Conservation (phyloP, 164 flowering plant species). For the Warburgia ugandensis region DNA sequence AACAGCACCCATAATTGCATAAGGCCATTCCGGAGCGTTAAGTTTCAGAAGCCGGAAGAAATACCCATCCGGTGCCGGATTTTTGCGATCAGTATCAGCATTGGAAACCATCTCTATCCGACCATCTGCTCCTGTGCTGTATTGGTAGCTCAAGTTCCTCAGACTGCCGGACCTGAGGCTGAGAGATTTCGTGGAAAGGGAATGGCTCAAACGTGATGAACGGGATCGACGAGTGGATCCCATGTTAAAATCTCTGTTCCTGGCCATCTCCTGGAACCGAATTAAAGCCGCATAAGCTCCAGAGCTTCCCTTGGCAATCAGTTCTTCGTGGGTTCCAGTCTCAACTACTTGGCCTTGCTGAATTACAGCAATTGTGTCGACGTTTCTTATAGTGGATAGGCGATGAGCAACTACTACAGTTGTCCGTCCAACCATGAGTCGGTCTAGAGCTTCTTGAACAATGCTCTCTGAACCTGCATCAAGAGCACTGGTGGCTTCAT, state of each 20-base stretch:
- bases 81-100: constrained; percentile 74
- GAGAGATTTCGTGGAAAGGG: constrained; percentile 84
- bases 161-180: constrained; percentile 94
- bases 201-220: constrained; percentile 82
- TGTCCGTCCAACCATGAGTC: constrained; percentile 93
- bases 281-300: constrained; percentile 88
- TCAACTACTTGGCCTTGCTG: constrained; percentile 95
- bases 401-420: constrained; percentile 97
- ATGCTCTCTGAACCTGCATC: constrained; percentile 92
- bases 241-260: constrained; percentile 57
- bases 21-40: constrained; percentile 97
- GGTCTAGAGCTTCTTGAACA: constrained; percentile 93
- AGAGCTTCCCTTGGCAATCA: constrained; percentile 44
- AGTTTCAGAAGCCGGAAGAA: constrained; percentile 75
- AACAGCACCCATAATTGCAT: constrained; percentile 78
- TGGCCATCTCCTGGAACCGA: constrained; percentile 84
- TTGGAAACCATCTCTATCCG: constrained; percentile 91
- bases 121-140: constrained; percentile 97
- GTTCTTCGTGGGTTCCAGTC: constrained; percentile 89
- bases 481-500: constrained; percentile 98
- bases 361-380: constrained; percentile 78
- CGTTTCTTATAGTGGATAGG: constrained; percentile 90
- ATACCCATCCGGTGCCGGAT: constrained; percentile 76
- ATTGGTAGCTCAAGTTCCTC: constrained; percentile 84
- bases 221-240: constrained; percentile 72